Conservation (phyloP, 2,329 filamentous ascomycete species). For the Botryotinia narcissicola region DNA sequence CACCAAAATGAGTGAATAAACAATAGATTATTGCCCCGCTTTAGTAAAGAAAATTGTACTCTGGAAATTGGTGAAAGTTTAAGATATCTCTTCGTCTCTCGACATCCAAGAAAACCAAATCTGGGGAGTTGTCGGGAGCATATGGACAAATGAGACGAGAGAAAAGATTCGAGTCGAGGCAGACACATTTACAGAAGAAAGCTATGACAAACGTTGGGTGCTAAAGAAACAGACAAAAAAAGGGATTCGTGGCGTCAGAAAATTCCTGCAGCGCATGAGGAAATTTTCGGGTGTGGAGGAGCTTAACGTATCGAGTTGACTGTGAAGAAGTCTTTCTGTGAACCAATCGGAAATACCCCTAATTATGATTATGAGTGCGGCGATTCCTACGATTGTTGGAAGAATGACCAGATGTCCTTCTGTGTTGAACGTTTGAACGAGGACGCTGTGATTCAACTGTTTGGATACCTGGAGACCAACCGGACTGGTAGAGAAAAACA, state of each 20-base stretch:
- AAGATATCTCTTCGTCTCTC: not conserved
- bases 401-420: not conserved
- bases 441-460: not conserved
- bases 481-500: not conserved
- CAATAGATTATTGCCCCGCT: not conserved
- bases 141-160: not conserved
- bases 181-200: not conserved
- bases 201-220: not conserved
- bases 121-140: not conserved
- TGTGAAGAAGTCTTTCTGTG: not conserved
- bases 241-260: not conserved
- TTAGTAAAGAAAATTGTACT: not conserved
- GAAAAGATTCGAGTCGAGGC: not conserved
- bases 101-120: not conserved
- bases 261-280: not conserved
- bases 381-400: not conserved
- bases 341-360: not conserved
- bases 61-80: not conserved
- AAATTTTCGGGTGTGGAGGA: not conserved
- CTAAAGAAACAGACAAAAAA: not conserved
- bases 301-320: conserved; percentile 8
- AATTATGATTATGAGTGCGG: too few species aligned
- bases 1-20: not conserved
- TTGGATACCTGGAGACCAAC: fast-evolving
- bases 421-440: not conserved